Conservation (phyloP, 257 asterid genomes). For the Schizonepeta tenuifolia region DNA sequence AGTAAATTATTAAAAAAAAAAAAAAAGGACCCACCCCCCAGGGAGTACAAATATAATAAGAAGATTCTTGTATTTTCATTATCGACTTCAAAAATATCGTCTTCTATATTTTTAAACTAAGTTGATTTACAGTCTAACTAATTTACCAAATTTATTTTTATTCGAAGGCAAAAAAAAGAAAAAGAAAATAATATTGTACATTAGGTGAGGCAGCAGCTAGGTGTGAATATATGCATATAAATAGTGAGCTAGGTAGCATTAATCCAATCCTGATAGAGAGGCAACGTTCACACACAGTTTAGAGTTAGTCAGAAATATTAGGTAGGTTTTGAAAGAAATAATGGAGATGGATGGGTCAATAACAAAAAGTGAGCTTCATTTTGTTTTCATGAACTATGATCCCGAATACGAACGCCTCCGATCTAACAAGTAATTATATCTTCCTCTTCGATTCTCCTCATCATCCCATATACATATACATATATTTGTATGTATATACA, state of each 20-base stretch:
- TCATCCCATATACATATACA: not conserved
- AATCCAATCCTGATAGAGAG: constrained; percentile 7
- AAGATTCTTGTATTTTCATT: constrained; percentile 10
- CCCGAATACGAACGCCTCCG: constrained; percentile 84
- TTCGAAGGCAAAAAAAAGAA: not conserved
- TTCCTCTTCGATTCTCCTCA: too few species aligned
- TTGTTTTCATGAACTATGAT: constrained; percentile 89
- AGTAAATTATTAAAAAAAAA: constrained; percentile 6
- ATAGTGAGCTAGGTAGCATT: constrained; percentile 32
- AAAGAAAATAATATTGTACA: constrained; percentile 3
- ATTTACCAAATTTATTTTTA: not conserved
- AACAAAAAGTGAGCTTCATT: constrained; percentile 53
- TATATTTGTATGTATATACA: too few species aligned
- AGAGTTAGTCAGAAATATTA: not conserved
- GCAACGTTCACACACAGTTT: constrained; percentile 27
- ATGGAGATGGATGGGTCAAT: constrained; percentile 41
- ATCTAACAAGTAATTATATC: constrained; percentile 51
- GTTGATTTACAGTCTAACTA: not conserved
- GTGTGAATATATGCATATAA: constrained; percentile 40
- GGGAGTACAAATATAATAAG: not conserved
- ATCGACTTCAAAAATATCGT: not conserved
- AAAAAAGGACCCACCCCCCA: not conserved
- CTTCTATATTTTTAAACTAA: not conserved
- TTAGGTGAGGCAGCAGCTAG: constrained; percentile 41
- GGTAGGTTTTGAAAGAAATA: not conserved